Conservation (phyloP, 2,329 filamentous ascomycete species). For the Diplodia mutila region DNA sequence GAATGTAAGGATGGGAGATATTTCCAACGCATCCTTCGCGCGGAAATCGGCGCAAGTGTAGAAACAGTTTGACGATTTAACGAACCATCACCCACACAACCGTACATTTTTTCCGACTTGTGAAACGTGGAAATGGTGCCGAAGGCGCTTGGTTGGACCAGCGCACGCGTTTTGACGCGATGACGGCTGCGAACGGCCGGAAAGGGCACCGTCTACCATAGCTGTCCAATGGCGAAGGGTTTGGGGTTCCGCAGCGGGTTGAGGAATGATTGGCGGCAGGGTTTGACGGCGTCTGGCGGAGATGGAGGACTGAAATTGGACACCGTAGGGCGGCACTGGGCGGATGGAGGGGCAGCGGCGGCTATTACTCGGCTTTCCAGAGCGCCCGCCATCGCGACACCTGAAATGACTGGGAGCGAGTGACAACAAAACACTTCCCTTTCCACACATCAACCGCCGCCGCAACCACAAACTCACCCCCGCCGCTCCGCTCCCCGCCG, state of each 20-base stretch:
- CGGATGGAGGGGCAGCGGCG: conserved; percentile 15
- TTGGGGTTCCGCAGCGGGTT: background rate
- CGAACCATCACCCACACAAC: background rate
- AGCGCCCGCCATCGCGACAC: conserved; percentile 20
- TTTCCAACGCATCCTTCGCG: background rate
- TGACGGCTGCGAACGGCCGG: background rate
- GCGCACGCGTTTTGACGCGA: background rate
- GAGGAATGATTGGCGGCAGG: background rate
- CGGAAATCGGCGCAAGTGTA: background rate
- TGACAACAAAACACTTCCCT: conserved; percentile 22
- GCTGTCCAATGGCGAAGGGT: background rate
- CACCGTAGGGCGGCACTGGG: background rate
- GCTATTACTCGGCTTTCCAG: background rate
- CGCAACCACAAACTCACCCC: background rate
- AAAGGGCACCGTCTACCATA: background rate
- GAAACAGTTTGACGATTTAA: conserved; percentile 7
- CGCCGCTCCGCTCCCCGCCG: background rate
- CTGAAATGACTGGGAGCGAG: conserved; percentile 22
- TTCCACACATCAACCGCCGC: conserved; percentile 3
- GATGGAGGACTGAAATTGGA: background rate
- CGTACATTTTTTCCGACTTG: background rate
- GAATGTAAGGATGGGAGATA: background rate
- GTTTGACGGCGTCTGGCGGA: background rate
- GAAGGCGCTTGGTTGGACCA: background rate
- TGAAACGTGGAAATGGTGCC: background rate